Base-by-base conservation (phyloP, 2,329 filamentous ascomycete species). In the Botrytis byssoidea region DNA sequence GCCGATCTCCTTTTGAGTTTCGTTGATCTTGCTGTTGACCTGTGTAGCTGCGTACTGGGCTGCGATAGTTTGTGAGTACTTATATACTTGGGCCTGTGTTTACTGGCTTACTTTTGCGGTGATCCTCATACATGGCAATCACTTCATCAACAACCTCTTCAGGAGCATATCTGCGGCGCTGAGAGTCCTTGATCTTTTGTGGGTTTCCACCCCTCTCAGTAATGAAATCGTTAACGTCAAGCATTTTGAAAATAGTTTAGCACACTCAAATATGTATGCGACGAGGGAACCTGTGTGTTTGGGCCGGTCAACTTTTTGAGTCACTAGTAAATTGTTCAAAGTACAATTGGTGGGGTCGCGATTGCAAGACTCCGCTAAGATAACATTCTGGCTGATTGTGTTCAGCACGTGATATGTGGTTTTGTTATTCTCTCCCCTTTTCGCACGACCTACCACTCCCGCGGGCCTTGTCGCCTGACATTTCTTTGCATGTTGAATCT, bases 101-200 rank as follows among this genome's bases (percentile, higher is more conserved):
- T 57, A 44, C 66, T 64, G 44, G 80, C 85, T 78, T 83, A 91
- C 90, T 93, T 84, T 87, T 90, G 79, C 93, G 89, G 83, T 95
- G 93, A 79, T 95, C 93, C 82, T 97, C 92, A 82, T 92, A 98
- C 81, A 97, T 85, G 35, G 87, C 88, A 81, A 98, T 96, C 75
- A 98, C 90, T 84, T 97, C 92, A 85, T 99, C 95, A 40, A 99
- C 95, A 66, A 92, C 86, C 81, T 94, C 92, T 80, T 94, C 93
- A 22, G 91, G 88, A 67, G 93, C 95, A 85, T 90, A 89, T 79
- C 96, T 91, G 81, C 90, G 91, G 79, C 92, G 89, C 84, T 99
- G 96, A 77, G 92, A 96, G 83, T 98, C 94, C 83, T 93, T 92
- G 83, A 99, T 96, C 85, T 91, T 91, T 81, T 97, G 92, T 25